Evolutionary conservation across 176 grass and related monocot species (phyloP).

Genomic region (Oryza meyeriana): DNA sequence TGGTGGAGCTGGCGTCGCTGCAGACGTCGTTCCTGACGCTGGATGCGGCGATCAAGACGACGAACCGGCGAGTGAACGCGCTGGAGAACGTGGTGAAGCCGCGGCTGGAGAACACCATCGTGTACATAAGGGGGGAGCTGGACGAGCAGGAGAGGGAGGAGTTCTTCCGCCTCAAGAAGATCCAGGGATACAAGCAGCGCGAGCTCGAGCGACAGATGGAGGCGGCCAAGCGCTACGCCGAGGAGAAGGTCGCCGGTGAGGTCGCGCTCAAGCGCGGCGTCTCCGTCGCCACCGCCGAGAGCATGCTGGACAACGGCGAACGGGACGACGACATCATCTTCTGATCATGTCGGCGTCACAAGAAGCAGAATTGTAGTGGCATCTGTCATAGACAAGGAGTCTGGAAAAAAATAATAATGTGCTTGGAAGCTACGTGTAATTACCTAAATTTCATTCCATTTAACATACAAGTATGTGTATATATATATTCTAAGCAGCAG

Average conservation of each 20-base stretch:
- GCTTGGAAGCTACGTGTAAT: too few species aligned
- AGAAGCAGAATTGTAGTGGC: too few species aligned
- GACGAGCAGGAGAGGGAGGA: constrained; percentile 89
- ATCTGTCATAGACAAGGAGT: too few species aligned
- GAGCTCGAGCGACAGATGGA: constrained; percentile 53
- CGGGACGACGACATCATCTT: constrained; percentile 83
- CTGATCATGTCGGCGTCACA: not conserved
- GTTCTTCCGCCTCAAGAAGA: constrained; percentile 92
- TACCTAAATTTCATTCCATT: too few species aligned
- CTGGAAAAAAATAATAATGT: too few species aligned
- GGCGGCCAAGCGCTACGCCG: constrained; percentile 38
- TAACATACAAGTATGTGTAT: too few species aligned
- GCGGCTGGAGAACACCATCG: constrained; percentile 72
- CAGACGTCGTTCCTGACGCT: constrained; percentile 88
- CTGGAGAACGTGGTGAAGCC: constrained; percentile 78
- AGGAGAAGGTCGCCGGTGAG: constrained; percentile 49
- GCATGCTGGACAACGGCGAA: constrained; percentile 43
- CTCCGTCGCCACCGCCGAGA: constrained; percentile 38
- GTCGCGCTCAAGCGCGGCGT: constrained; percentile 64
- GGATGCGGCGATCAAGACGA: constrained; percentile 79
- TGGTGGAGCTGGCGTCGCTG: constrained; percentile 82
- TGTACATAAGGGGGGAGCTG: constrained; percentile 65
- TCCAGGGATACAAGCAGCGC: constrained; percentile 59
- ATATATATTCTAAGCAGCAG: too few species aligned
- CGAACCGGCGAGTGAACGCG: constrained; percentile 75